These are phyloP conservation scores for Exobasidium rhododendri DNA, from an alignment of 1,284 basidiomycete genomes.

Conservation along the genomic window DNA sequence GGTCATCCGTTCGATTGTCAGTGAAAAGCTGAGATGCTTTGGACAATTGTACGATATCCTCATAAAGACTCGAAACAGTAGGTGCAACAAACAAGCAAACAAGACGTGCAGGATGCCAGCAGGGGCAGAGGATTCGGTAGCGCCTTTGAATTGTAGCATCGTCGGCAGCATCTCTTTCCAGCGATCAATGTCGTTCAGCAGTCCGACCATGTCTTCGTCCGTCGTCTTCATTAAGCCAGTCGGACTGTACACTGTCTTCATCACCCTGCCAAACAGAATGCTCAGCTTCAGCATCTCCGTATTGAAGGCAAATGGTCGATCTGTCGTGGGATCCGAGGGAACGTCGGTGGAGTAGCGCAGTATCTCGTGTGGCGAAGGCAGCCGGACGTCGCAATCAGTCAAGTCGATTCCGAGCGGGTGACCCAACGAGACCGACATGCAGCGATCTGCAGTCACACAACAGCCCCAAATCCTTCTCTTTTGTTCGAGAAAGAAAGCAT, in stretches of 20 bases:
- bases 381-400: slow-evolving; percentile 49
- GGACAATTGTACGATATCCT: slow-evolving; percentile 51
- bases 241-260: slow-evolving; percentile 52
- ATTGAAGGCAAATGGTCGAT: slow-evolving; percentile 47
- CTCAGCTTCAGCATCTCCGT: slow-evolving; percentile 51
- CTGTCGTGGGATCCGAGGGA: slow-evolving; percentile 27
- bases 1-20: slow-evolving; percentile 49
- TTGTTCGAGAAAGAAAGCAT: slow-evolving; percentile 45
- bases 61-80: slow-evolving; percentile 51
- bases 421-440: slow-evolving; percentile 40
- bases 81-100: slow-evolving; percentile 42
- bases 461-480: slow-evolving; percentile 49
- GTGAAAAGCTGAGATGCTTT: slow-evolving; percentile 43
- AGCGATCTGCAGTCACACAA: slow-evolving; percentile 46
- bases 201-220: slow-evolving; percentile 43
- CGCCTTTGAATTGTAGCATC: slow-evolving; percentile 33
- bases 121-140: slow-evolving; percentile 24
- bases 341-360: slow-evolving; percentile 35
- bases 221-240: slow-evolving; percentile 50
- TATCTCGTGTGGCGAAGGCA: slow-evolving; percentile 46
- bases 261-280: slow-evolving; percentile 49
- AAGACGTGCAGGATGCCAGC: slow-evolving; percentile 44
- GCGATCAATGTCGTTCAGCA: slow-evolving; percentile 43
- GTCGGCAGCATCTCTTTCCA: slow-evolving; percentile 40
- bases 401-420: slow-evolving; percentile 47